Evolutionary conservation across 495 filamentous ascomycete genomes (phyloP).

Genomic region (Terfezia claveryi): DNA sequence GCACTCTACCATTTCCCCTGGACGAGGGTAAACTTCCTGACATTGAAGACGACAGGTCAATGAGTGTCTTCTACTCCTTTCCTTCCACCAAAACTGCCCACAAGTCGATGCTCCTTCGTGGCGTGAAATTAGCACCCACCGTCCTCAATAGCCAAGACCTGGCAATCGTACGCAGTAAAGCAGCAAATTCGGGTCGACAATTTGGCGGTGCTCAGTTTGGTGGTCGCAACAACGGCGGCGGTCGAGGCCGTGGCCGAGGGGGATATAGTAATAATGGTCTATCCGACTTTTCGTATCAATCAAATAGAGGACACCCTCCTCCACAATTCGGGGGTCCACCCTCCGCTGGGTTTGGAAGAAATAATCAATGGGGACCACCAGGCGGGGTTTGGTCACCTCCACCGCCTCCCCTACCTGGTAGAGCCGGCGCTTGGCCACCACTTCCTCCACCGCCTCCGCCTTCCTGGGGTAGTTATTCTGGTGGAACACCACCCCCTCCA

Average conservation of each 20-base stretch:
- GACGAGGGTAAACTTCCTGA: slow-evolving; percentile 43
- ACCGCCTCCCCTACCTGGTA: neutral
- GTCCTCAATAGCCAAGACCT: slow-evolving; percentile 55
- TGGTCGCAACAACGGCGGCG: slow-evolving; percentile 23
- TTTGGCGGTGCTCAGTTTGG: slow-evolving; percentile 40
- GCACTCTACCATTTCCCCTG: slow-evolving; percentile 42
- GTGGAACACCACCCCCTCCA: slow-evolving; percentile 9
- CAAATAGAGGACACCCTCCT: neutral
- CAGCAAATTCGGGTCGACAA: slow-evolving; percentile 34
- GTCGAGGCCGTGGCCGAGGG: slow-evolving; percentile 4
- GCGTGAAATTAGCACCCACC: slow-evolving; percentile 46
- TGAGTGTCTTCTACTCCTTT: slow-evolving; percentile 73
- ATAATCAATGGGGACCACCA: slow-evolving; percentile 1
- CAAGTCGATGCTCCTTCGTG: slow-evolving; percentile 85
- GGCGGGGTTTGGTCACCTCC: slow-evolving; percentile 3
- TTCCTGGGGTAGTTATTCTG: neutral
- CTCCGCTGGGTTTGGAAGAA: slow-evolving; percentile 9
- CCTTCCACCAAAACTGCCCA: slow-evolving; percentile 47
- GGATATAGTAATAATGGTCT: neutral
- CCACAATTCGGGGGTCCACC: neutral
- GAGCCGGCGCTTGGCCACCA: slow-evolving; percentile 8
- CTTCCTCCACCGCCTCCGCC: slow-evolving; percentile 10
- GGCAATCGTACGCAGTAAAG: slow-evolving; percentile 38
- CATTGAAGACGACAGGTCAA: slow-evolving; percentile 60
- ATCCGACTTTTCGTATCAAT: neutral